A percentile compares a stretch with the other conserved stretches of the same genome.
These are phyloP conservation scores for Poa pratensis DNA, from an alignment of 176 grass and related monocot species.

Conservation along the genomic window DNA sequence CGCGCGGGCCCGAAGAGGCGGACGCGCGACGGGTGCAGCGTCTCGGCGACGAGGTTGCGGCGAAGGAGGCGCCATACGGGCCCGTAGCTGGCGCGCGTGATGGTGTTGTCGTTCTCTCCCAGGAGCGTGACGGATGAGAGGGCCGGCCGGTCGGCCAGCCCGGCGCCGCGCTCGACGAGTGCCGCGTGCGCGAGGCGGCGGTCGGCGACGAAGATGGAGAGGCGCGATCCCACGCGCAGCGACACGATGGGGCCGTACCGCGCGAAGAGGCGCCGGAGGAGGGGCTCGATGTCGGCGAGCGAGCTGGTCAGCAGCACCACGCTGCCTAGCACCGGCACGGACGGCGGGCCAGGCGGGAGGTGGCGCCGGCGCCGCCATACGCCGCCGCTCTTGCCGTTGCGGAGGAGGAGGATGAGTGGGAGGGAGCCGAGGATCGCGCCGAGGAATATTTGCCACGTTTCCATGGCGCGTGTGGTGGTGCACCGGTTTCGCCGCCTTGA, in stretches of 20 bases:
- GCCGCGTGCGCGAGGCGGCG: not conserved
- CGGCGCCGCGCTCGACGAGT: not conserved
- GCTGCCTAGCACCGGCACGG: conserved; percentile 10
- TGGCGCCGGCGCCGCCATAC: not conserved
- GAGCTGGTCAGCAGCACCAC: not conserved
- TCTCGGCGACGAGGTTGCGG: conserved; percentile 14
- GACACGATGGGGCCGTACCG: not conserved
- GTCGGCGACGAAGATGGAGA: conserved; percentile 13
- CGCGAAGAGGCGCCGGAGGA: not conserved
- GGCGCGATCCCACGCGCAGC: not conserved
- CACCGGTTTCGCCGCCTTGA: not conserved
- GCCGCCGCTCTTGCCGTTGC: not conserved
- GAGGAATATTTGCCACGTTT: not conserved
- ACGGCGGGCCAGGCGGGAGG: not conserved
- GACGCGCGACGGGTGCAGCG: conserved; percentile 1
- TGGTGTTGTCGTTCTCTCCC: not conserved
- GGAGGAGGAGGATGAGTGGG: not conserved
- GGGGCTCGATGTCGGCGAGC: not conserved
- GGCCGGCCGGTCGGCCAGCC: not conserved
- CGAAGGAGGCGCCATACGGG: conserved; percentile 5
- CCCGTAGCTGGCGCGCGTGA: not conserved
- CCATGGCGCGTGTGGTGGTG: not conserved
- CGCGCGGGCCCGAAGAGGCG: conserved; percentile 2
- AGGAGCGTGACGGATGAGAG: not conserved
- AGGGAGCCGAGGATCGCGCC: not conserved